These are phyloP conservation scores for Lobulomyces angularis DNA, from an alignment of 192 early-diverging fungal species.

Conservation along the genomic window DNA sequence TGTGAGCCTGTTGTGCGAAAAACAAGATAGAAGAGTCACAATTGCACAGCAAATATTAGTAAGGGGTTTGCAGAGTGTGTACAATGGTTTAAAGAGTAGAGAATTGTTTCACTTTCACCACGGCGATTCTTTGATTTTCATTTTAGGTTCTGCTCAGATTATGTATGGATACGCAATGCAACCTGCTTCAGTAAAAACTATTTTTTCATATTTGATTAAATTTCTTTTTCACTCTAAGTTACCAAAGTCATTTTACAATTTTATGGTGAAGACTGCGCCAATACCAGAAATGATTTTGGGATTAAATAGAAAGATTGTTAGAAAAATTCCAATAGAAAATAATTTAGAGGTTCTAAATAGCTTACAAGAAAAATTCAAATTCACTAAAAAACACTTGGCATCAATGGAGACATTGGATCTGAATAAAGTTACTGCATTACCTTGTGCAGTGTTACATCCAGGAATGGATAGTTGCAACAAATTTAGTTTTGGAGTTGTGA, in stretches of 20 bases:
- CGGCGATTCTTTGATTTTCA: constrained; percentile 32
- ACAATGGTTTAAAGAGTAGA: constrained; percentile 25
- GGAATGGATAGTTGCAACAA: background rate
- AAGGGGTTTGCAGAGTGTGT: constrained; percentile 21
- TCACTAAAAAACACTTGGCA: background rate
- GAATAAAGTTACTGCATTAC: background rate
- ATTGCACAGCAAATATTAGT: constrained; percentile 35
- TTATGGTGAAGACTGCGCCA: background rate
- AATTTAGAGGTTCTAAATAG: background rate
- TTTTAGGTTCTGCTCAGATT: background rate
- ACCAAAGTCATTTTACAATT: background rate
- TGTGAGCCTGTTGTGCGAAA: constrained; percentile 27
- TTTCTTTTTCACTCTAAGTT: background rate
- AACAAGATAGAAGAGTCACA: constrained; percentile 16
- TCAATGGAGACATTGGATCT: background rate
- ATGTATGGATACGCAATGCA: background rate
- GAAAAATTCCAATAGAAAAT: background rate
- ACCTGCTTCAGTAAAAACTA: background rate
- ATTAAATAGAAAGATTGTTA: background rate
- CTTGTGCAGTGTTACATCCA: background rate
- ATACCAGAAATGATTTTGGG: background rate
- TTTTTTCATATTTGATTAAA: background rate
- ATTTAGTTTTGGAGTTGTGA: background rate
- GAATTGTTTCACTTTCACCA: constrained; percentile 22
- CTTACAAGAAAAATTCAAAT: background rate